Conservation (phyloP, 2,329 filamentous ascomycete species). For the Cadophora sp. region DNA sequence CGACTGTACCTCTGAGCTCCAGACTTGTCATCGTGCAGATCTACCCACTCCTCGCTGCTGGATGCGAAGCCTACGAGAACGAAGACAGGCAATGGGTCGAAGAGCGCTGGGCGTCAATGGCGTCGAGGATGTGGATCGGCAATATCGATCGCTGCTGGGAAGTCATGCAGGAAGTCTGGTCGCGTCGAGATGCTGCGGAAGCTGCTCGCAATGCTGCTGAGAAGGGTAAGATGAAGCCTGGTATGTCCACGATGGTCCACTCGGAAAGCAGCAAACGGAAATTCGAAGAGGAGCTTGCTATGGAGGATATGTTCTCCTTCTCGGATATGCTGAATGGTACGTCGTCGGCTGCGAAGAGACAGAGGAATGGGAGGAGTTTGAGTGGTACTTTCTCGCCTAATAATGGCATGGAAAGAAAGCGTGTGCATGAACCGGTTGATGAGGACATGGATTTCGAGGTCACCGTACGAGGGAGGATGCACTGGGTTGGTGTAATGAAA, state of each 20-base stretch:
- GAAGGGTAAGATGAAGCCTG: conserved; percentile 33
- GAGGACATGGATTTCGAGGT: conserved; percentile 62
- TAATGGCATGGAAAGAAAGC: conserved; percentile 29
- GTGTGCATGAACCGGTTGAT: conserved; percentile 40
- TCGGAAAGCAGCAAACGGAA: conserved; percentile 41
- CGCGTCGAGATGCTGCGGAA: conserved; percentile 59
- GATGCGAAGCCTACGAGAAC: conserved; percentile 64
- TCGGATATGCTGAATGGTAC: conserved; percentile 41
- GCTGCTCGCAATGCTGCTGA: conserved; percentile 31
- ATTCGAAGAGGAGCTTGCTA: conserved; percentile 42
- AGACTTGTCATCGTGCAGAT: conserved; percentile 73
- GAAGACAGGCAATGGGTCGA: conserved; percentile 71
- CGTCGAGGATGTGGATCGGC: conserved; percentile 67
- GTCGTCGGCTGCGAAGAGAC: conserved; percentile 36
- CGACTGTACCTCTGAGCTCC: conserved; percentile 67
- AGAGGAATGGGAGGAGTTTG: conserved; percentile 34
- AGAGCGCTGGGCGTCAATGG: conserved; percentile 67
- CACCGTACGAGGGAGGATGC: conserved; percentile 69
- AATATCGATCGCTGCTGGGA: conserved; percentile 71
- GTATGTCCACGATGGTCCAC: conserved; percentile 35
- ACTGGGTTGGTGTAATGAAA: conserved; percentile 76
- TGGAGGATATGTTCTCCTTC: conserved; percentile 40
- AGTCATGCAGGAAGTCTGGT: conserved; percentile 72
- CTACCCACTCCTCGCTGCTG: conserved; percentile 71
- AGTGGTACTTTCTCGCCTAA: conserved; percentile 30